Base-by-base conservation (phyloP, 1,284 basidiomycete species). In the Cutaneotrichosporon sp. region DNA sequence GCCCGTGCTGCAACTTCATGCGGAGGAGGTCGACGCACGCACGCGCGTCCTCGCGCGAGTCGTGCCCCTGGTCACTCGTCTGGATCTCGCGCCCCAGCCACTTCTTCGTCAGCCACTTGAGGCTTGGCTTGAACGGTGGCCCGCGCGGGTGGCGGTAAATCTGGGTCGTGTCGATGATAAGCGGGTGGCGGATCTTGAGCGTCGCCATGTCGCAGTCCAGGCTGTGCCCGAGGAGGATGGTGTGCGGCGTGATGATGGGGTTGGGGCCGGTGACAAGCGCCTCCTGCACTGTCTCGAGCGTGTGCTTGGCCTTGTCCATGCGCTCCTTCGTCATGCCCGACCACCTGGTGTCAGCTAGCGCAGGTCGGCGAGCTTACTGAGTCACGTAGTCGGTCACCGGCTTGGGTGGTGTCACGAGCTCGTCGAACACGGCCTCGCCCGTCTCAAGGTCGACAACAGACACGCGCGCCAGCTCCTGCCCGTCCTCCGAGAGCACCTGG, bases 181-280 rank as follows among this genome's bases (percentile, higher is more conserved):
- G 81, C 0, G 92, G 87, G 71, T 95, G 90, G 62, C 87, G 85
- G 45, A 95, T 84, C 69, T 89, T 90, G 60, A 97, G 84, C 0
- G 90, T 90, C 66, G 86, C 86, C 34, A 97, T 83, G 74, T 97
- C 93, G 31, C 89, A 93, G 80, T 95, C 93, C 53, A 97, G 86
- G 3, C 92, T 95, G 76, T 97, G 94, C 0, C 94, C 94, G n/a
- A 97, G 82, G 18, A 97, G 86, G 69, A 95, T 89, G 2, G 92
- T 91, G 0, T 87, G 88, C 0, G 86, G 85, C 1, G 83, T 83
- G 66, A 80, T 81, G 56, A 80, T 59, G 10, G 72, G 68, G 22
- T 67, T 85, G 74, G 65, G 79, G n/a, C 86, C 79, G 11, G 79
- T 78, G 54, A 92, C 78, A 24, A 94, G 77, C 47, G 87, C 84